A percentile compares a stretch with the other conserved stretches of the same genome.
phyloP scores from a whole-genome alignment of 768 basidiomycete genomes.

The Tricholoma sp. region DNA sequence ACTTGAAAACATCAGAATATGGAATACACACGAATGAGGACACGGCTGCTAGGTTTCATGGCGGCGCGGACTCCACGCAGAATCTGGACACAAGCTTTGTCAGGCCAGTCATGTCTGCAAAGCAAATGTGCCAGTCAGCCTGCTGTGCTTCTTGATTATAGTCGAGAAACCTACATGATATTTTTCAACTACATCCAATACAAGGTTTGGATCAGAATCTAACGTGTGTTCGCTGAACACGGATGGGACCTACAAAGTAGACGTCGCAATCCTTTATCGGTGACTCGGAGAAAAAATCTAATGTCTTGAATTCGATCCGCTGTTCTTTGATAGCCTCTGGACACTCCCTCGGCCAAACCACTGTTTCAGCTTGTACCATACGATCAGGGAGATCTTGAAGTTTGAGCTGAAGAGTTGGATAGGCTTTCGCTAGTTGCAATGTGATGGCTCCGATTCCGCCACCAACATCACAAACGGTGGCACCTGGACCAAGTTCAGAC shows the following conservation, averaged over 20 bases:
- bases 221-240: neutral
- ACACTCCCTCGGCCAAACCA: constrained; percentile 27
- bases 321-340: constrained; percentile 31
- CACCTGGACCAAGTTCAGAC: constrained; percentile 20
- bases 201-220: neutral
- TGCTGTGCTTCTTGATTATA: neutral
- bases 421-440: constrained; percentile 25
- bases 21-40: constrained; percentile 31
- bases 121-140: neutral
- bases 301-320: constrained; percentile 29
- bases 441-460: constrained; percentile 32
- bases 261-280: constrained; percentile 32
- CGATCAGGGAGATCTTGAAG: constrained; percentile 32
- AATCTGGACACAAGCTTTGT: constrained; percentile 29
- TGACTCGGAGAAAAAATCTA: constrained; percentile 34
- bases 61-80: constrained; percentile 28
- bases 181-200: constrained; percentile 24
- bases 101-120: constrained; percentile 38
- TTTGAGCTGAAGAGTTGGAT: constrained; percentile 29
- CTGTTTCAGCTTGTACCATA: constrained; percentile 24
- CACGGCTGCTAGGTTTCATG: constrained; percentile 27
- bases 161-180: constrained; percentile 23
- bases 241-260: constrained; percentile 31
- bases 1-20: neutral
- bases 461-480: constrained; percentile 35